Percentiles rank a stretch among this genome's conserved stretches.
Conservation (phyloP, 139 green algal genomes). For the Tetraselmis striata region DNA sequence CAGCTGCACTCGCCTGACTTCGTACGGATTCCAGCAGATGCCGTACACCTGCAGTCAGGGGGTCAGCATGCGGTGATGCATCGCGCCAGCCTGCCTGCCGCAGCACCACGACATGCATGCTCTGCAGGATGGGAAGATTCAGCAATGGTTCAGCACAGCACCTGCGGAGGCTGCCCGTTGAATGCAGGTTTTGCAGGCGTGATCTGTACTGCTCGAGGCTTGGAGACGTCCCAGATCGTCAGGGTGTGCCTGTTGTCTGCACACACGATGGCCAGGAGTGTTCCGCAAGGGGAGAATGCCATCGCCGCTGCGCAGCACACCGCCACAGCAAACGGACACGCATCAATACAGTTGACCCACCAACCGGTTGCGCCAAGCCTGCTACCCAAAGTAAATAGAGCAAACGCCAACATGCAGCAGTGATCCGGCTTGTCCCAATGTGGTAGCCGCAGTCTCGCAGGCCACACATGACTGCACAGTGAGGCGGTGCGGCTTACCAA, state of each 20-base stretch:
- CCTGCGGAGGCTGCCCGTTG: slow-evolving; percentile 17
- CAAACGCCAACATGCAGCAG: slow-evolving; percentile 8
- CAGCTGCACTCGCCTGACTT: neutral
- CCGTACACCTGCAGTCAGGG: slow-evolving; percentile 21
- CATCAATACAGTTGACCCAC: too few relatives aligned
- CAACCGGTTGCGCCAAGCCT: too few relatives aligned
- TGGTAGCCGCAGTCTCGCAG: too few relatives aligned
- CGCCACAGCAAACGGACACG: too few relatives aligned
- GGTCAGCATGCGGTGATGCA: too few relatives aligned
- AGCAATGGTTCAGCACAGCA: neutral
- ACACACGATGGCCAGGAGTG: neutral
- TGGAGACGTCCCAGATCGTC: neutral
- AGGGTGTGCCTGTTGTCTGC: slow-evolving; percentile 5
- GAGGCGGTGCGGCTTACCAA: neutral
- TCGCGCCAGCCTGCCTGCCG: too few relatives aligned
- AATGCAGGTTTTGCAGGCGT: neutral
- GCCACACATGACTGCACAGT: too few relatives aligned
- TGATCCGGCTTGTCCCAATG: too few relatives aligned
- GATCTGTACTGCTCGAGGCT: neutral
- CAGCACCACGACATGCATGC: neutral
- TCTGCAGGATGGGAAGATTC: neutral
- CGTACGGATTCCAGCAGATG: slow-evolving; percentile 5
- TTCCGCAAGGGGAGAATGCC: neutral
- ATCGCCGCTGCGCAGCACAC: neutral
- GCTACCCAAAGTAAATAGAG: slow-evolving; percentile 16